These are phyloP conservation scores for Rhizomucor pusillus DNA, from an alignment of 371 early-diverging fungal genomes.

Conservation along the genomic window DNA sequence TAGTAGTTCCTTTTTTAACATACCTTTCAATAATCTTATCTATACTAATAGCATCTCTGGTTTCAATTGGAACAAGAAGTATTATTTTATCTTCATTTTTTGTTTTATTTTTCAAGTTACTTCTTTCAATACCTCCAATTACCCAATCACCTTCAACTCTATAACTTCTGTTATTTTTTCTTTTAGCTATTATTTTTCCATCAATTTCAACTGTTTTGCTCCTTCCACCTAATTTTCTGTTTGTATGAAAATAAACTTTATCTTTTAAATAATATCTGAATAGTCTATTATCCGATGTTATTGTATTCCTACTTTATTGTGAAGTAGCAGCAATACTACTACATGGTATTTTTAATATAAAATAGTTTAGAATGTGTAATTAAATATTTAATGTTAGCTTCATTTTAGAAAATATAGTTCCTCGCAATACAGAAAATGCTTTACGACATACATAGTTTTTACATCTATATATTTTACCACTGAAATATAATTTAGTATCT, in stretches of 20 bases:
- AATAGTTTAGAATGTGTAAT: no score
- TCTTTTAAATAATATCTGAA: slow-evolving; percentile 5
- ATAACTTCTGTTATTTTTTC: slow-evolving; percentile 9
- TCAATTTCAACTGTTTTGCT: slow-evolving; percentile 1
- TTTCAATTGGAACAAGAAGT: slow-evolving; percentile 9
- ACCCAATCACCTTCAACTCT: slow-evolving; percentile 12
- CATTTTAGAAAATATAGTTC: no score
- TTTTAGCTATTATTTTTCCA: slow-evolving; percentile 5
- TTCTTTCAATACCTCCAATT: slow-evolving; percentile 11
- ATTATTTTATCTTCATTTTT: slow-evolving; percentile 11
- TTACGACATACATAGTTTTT: no score
- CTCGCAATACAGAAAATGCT: no score
- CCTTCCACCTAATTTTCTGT: slow-evolving; percentile 7
- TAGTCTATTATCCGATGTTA: slow-evolving; percentile 3
- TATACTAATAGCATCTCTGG: slow-evolving; percentile 11
- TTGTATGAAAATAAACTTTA: slow-evolving; percentile 4
- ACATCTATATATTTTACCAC: no score
- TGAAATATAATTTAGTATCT: no score
- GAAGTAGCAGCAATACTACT: no score
- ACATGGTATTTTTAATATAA: no score
- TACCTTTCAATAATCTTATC: slow-evolving; percentile 8
- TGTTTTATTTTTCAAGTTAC: slow-evolving; percentile 10
- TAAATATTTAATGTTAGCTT: no score
- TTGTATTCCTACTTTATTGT: no score
- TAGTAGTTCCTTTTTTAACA: slow-evolving; percentile 8